Conservation (phyloP, 139 green algal species). For the Chloropicon primus region DNA sequence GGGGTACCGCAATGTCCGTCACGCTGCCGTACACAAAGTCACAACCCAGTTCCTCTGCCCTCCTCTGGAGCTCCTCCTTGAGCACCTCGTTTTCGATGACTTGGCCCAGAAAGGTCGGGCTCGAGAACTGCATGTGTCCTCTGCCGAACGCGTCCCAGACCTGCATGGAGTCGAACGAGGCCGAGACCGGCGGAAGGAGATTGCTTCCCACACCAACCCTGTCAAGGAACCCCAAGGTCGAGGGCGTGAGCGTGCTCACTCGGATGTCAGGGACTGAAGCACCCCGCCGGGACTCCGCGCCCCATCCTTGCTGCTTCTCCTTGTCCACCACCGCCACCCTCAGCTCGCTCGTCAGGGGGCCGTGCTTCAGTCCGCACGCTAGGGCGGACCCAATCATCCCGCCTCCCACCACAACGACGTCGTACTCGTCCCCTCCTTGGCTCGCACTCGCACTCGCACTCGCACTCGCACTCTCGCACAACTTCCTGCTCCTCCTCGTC, state of each 20-base stretch:
- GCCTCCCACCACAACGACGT: background rate
- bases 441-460: too few relatives aligned
- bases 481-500: too few relatives aligned
- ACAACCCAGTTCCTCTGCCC: background rate
- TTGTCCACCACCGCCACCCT: background rate
- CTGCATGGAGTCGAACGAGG: constrained; percentile 4
- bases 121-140: background rate
- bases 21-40: background rate
- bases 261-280: background rate
- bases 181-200: background rate
- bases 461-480: too few relatives aligned
- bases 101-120: background rate
- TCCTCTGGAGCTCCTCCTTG: background rate
- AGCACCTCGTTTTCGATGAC: constrained; percentile 9
- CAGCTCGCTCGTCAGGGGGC: background rate
- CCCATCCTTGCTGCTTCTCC: too few relatives aligned
- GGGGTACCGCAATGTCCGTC: background rate
- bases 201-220: background rate
- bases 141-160: constrained; percentile 6
- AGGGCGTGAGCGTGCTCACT: background rate
- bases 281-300: too few relatives aligned
- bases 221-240: background rate
- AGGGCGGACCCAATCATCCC: constrained; percentile 1
- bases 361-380: background rate
- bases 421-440: background rate